Evolutionary conservation across 495 filamentous ascomycete genomes (phyloP), one percentile per base, ranked within the genome.

Genomic region (Haplographium delicatum): DNA sequence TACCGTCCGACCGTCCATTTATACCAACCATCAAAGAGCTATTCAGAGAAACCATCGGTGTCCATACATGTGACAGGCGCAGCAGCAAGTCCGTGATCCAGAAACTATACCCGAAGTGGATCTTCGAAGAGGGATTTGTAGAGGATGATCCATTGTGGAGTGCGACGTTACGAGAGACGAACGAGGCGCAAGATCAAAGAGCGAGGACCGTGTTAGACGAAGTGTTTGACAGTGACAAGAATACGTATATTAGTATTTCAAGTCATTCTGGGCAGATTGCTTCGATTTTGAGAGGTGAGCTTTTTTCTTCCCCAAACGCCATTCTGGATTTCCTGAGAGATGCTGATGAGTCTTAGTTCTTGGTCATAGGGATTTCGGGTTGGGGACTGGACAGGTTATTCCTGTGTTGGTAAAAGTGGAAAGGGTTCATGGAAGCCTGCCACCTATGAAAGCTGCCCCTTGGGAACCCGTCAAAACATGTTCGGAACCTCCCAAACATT

Each of bases 41-140:
- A 18, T 67, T 91, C 50, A 78, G 89, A 37, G 89, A 95, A 57
- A 70, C 74, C 1, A 79, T 90, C 47, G 79, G 80, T 37, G 71
- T 82, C 38, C 88, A 93, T 61, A 91, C 88, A 6, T 95, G 88
- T 63, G 88, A 95, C 62, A 78, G 82, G 11, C 75, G 89, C 1
- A 72, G 73, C 44, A 72, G 54, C 22, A 76, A 74, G 43, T 67
- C 68, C 3, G 76, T 72, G 48, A 89, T 95, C 55, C 59, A 65
- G 4, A 37, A 60, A 10, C 64, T 65, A 15, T 88, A 81, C 57
- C 85, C 85, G 0, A 27, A 43, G 0, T 89, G 76, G 65, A 59
- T 22, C 1, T 78, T 90, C 42, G 88, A 89, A 53, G 40, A 64
- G 0, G 76, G 76, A 1, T 85, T 95, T 56, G 60, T 69, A 0